These are phyloP conservation scores for Aegilops umbellulata DNA, from an alignment of 176 grass and related monocot genomes.

Conservation along the genomic window DNA sequence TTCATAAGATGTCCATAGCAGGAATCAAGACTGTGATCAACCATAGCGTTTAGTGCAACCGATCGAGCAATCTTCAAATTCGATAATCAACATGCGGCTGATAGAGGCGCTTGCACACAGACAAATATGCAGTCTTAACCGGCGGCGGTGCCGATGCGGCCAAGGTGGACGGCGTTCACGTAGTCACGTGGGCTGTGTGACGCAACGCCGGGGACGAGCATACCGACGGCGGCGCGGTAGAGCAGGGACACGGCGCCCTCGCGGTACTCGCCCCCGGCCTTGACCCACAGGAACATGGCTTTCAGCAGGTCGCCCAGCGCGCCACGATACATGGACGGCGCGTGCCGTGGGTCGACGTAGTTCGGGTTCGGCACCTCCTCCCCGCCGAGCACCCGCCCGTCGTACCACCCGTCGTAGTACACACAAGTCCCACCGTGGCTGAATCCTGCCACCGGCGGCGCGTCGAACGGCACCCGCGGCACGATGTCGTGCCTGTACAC, in stretches of 20 bases:
- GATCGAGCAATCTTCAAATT: too few species aligned
- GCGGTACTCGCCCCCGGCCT: constrained; percentile 42
- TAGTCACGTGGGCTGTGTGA: constrained; percentile 69
- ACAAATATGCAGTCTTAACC: too few species aligned
- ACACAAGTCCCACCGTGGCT: constrained; percentile 49
- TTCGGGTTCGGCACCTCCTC: constrained; percentile 59
- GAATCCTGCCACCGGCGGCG: constrained; percentile 24
- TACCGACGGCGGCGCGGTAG: constrained; percentile 29
- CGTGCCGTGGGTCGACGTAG: not conserved
- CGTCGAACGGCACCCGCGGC: constrained; percentile 58
- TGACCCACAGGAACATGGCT: constrained; percentile 34
- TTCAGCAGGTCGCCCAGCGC: constrained; percentile 55
- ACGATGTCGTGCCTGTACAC: constrained; percentile 71
- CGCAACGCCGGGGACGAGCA: constrained; percentile 48
- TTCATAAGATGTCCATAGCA: too few species aligned
- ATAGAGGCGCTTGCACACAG: too few species aligned
- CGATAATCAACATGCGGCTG: too few species aligned
- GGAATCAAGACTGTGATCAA: too few species aligned
- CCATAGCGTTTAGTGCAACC: too few species aligned
- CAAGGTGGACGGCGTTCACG: constrained; percentile 34
- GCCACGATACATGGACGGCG: constrained; percentile 36
- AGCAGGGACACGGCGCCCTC: constrained; percentile 47
- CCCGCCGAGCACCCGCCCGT: constrained; percentile 17
- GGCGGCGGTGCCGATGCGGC: not conserved
- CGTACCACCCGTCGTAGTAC: constrained; percentile 68